Evolutionary conservation across 139 green algal species (phyloP).

Genomic region (Spirogloea muscicola): DNA sequence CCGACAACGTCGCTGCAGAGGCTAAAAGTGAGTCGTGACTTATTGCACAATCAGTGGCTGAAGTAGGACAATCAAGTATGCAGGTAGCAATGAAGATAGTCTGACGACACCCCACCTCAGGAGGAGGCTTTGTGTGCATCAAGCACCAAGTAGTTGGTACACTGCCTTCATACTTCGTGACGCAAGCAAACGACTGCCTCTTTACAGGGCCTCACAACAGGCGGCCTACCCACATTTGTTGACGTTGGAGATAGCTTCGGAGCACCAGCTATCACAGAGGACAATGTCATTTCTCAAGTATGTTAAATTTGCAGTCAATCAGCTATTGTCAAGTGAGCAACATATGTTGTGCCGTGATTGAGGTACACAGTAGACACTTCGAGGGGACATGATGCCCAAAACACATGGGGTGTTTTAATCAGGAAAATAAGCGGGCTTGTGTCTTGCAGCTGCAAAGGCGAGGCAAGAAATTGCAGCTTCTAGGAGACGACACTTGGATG

Average conservation of each 20-base stretch:
- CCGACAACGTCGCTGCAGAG: conserved; percentile 89
- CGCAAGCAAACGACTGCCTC: background rate
- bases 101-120: too few relatives aligned
- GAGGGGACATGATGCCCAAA: too few relatives aligned
- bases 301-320: background rate
- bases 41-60: too few relatives aligned
- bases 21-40: conserved; percentile 75
- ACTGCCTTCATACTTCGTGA: too few relatives aligned
- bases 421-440: background rate
- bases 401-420: too few relatives aligned
- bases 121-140: too few relatives aligned
- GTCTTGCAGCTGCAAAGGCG: conserved; percentile 27
- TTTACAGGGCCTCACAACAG: conserved; percentile 52
- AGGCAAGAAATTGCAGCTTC: conserved; percentile 63
- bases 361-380: too few relatives aligned
- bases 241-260: conserved; percentile 85
- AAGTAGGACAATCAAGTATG: too few relatives aligned
- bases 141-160: too few relatives aligned
- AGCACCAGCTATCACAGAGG: conserved; percentile 68
- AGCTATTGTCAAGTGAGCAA: background rate
- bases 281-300: conserved; percentile 88
- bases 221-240: conserved; percentile 89
- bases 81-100: too few relatives aligned
- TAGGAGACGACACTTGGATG: conserved; percentile 91
- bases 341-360: too few relatives aligned